These are phyloP conservation scores for Coelastrella sp. DNA, from an alignment of 139 green algal genomes.

Conservation along the genomic window DNA sequence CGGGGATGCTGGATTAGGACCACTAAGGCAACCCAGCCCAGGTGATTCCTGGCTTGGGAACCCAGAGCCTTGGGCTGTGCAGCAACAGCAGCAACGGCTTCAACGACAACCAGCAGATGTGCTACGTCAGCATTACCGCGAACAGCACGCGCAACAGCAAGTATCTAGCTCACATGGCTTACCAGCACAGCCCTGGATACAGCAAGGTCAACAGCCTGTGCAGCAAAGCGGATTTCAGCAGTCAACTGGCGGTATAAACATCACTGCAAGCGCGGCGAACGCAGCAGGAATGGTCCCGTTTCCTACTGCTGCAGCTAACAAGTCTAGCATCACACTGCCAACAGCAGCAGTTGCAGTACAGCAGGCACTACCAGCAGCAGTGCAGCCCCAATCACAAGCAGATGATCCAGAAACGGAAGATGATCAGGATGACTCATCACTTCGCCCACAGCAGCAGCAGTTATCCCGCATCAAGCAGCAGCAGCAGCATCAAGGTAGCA, in stretches of 20 bases:
- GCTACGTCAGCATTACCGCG: not conserved
- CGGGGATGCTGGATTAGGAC: not conserved
- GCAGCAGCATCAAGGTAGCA: too few relatives aligned
- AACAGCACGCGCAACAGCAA: not conserved
- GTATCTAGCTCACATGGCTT: too few relatives aligned
- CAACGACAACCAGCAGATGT: not conserved
- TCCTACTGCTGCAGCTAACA: not conserved
- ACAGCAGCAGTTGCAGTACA: conserved; percentile 11
- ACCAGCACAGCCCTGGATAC: too few relatives aligned
- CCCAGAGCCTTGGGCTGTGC: not conserved
- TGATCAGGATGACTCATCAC: too few relatives aligned
- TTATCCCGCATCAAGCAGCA: too few relatives aligned
- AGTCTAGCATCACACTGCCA: too few relatives aligned
- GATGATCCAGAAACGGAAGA: not conserved
- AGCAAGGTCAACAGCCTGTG: too few relatives aligned
- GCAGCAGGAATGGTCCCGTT: not conserved
- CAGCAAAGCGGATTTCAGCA: too few relatives aligned
- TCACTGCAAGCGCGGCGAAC: not conserved
- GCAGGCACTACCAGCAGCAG: conserved; percentile 1
- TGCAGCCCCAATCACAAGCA: not conserved
- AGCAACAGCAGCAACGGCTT: not conserved
- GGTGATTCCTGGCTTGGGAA: not conserved
- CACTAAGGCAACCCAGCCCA: not conserved
- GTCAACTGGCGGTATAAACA: not conserved
- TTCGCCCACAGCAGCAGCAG: too few relatives aligned